These are phyloP conservation scores for Penicillium psychrofluorescens DNA, from an alignment of 495 filamentous ascomycete genomes.

Conservation along the genomic window DNA sequence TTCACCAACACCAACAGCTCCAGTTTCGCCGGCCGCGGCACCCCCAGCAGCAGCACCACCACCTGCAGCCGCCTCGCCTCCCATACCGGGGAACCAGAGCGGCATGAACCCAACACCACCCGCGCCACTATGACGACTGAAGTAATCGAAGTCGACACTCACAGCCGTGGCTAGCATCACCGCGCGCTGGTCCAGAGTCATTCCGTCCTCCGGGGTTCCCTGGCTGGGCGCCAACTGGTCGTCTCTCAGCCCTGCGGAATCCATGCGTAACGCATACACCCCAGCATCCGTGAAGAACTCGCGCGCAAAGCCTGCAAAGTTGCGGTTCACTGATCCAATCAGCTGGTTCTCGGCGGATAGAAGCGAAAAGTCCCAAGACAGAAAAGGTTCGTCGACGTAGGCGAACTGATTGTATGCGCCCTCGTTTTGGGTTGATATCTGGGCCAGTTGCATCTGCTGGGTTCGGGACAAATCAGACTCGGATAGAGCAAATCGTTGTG, in stretches of 20 bases:
- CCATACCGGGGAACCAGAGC: constrained; percentile 50
- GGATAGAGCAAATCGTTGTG: constrained; percentile 29
- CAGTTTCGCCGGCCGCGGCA: constrained; percentile 33
- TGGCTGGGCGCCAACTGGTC: constrained; percentile 23
- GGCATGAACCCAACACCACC: constrained; percentile 50
- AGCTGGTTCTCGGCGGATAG: constrained; percentile 35
- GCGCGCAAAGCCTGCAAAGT: constrained; percentile 61
- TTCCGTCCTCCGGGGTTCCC: constrained; percentile 27
- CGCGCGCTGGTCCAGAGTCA: constrained; percentile 66
- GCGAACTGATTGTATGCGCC: constrained; percentile 57
- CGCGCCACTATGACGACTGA: constrained; percentile 50
- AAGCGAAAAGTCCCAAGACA: constrained; percentile 55
- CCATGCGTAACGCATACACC: constrained; percentile 64
- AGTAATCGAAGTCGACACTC: constrained; percentile 68
- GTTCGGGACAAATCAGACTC: constrained; percentile 39
- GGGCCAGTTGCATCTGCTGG: constrained; percentile 39
- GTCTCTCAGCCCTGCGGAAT: constrained; percentile 43
- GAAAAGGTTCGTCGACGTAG: constrained; percentile 48
- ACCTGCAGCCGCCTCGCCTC: constrained; percentile 39
- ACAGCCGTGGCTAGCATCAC: constrained; percentile 68
- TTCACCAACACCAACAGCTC: constrained; percentile 30
- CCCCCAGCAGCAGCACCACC: constrained; percentile 38
- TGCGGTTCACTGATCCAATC: constrained; percentile 59
- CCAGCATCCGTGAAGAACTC: constrained; percentile 69
- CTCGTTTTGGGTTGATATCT: constrained; percentile 18